These are phyloP conservation scores for Neckera pumila DNA, from an alignment of 225 moss, liverwort and hornwort species.

Conservation along the genomic window DNA sequence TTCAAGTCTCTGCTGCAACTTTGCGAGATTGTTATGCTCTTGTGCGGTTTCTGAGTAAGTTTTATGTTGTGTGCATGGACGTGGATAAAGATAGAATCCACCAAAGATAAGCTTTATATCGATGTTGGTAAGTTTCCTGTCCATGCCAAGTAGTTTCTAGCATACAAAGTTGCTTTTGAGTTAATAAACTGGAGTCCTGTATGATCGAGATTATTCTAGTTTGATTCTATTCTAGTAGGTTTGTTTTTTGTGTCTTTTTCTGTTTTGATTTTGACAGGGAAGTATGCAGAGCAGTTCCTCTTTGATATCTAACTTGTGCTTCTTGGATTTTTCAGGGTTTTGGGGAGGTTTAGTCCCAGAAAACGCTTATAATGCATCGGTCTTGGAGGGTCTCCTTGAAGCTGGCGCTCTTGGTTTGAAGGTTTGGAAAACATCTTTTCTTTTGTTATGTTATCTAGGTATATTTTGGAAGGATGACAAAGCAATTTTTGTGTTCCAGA, in stretches of 20 bases:
- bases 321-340: constrained; percentile 46
- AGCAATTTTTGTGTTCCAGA: neutral
- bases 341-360: constrained; percentile 99
- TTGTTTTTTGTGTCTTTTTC: no score
- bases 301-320: neutral
- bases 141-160: neutral
- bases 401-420: constrained; percentile 86
- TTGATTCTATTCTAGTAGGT: neutral
- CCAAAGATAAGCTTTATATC: constrained; percentile 67
- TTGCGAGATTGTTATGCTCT: neutral
- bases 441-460: neutral
- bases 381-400: constrained; percentile 65
- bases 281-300: neutral
- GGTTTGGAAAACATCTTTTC: constrained; percentile 4
- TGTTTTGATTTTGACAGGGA: neutral
- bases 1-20: neutral
- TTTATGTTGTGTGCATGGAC: neutral
- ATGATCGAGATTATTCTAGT: neutral
- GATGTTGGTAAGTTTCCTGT: constrained; percentile 60
- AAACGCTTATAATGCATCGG: constrained; percentile 74
- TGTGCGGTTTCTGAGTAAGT: neutral
- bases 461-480: neutral
- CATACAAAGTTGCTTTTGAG: neutral
- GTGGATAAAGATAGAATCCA: constrained; percentile 34
- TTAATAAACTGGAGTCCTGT: neutral